Conservation (phyloP, 2,329 filamentous ascomycete species). For the Malbranchea cinnamomea region DNA sequence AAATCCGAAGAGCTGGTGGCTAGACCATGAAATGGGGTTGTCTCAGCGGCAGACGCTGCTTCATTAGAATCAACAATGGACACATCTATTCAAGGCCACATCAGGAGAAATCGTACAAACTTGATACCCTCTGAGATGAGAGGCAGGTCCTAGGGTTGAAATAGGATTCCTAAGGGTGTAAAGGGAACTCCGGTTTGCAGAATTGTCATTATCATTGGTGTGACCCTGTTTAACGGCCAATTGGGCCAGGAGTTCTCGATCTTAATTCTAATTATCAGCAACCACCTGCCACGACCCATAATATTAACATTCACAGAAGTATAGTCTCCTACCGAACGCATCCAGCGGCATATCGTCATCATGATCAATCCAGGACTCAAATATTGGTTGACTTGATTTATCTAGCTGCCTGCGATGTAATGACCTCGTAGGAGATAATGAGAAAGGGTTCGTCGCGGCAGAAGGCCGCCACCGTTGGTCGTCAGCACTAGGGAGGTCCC, state of each 20-base stretch:
- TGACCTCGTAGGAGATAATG: too few species aligned
- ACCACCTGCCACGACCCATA: slow-evolving; percentile 1
- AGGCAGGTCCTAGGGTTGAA: too few species aligned
- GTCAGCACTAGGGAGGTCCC: too few species aligned
- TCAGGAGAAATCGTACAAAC: too few species aligned
- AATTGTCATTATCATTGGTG: too few species aligned
- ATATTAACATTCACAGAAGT: background rate
- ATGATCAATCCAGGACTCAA: slow-evolving; percentile 10
- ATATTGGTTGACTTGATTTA: too few species aligned
- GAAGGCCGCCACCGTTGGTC: too few species aligned
- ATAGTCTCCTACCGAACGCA: slow-evolving; percentile 31
- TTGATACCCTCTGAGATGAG: too few species aligned
- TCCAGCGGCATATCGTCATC: slow-evolving; percentile 27
- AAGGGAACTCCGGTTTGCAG: slow-evolving; percentile 18
- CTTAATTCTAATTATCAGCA: slow-evolving; percentile 10
- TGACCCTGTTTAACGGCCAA: too few species aligned
- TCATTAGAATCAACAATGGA: slow-evolving; percentile 6
- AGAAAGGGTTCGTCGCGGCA: too few species aligned
- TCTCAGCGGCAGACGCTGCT: slow-evolving; percentile 10
- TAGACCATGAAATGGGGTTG: slow-evolving; percentile 12
- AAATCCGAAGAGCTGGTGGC: slow-evolving; percentile 18
- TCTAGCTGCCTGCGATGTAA: too few species aligned
- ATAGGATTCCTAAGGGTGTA: slow-evolving; percentile 14
- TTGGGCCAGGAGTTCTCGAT: slow-evolving; percentile 25
- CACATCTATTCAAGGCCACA: too few species aligned